Conservation (phyloP, 805 yeast species). For the Ascoidea asiatica region DNA sequence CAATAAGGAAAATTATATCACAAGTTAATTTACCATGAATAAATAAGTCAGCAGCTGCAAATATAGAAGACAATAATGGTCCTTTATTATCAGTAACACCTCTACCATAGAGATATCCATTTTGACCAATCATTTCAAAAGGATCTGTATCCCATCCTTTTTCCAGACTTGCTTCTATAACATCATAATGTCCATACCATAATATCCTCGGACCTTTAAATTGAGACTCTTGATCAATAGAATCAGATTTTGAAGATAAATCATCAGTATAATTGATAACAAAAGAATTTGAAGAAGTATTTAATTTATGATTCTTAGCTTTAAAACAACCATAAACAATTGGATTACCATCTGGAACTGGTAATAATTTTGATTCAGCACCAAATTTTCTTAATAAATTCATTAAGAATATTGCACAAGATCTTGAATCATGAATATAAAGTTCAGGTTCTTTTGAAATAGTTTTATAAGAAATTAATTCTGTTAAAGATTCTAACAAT, state of each 20-base stretch:
- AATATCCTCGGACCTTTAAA: conserved; percentile 33
- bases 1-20: conserved; percentile 74
- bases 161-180: conserved; percentile 59
- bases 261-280: too few species aligned
- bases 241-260: neutral
- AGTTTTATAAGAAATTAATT: conserved; percentile 57
- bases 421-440: conserved; percentile 65
- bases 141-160: conserved; percentile 72
- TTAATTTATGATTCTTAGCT: conserved; percentile 21
- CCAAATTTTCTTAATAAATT: conserved; percentile 56
- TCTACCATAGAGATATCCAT: conserved; percentile 82
- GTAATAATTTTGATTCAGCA: conserved; percentile 53
- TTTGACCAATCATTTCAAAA: conserved; percentile 54
- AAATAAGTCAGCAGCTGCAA: conserved; percentile 66
- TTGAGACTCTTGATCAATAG: conserved; percentile 1
- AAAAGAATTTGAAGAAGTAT: neutral
- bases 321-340: conserved; percentile 65
- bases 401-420: conserved; percentile 69
- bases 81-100: conserved; percentile 96
- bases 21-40: conserved; percentile 37
- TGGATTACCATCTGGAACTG: conserved; percentile 74
- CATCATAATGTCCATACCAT: conserved; percentile 97
- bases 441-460: conserved; percentile 63
- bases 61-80: conserved; percentile 76
- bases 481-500: conserved; percentile 46